Evolutionary conservation across 2,329 filamentous ascomycete genomes (phyloP), one percentile per base, ranked within the genome.

Genomic region (Kalaharituber pfeilii): DNA sequence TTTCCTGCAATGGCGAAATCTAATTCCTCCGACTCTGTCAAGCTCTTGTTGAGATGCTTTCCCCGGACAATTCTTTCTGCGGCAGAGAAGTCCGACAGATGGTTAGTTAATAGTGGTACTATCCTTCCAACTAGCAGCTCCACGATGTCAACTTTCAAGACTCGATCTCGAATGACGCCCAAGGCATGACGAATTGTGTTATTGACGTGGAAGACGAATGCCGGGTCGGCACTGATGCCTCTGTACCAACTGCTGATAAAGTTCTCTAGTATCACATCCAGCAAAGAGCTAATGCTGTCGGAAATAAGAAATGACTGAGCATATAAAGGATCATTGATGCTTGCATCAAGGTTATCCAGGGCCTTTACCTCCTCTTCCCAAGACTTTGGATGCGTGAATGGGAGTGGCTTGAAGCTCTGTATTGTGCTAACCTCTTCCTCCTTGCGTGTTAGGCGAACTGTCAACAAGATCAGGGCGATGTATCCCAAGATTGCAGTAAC

Each of bases 21-120:
- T 63, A 98, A 73, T 73, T 98, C 91, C 66, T 95, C 89, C 0
- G 88, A 94, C 69, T 98, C 91, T 2, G 93, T 96, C 53, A 98
- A 81, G 60, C 82, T 87, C 52, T 86, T 80, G 62, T 87, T 91
- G 54, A 96, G 72, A 68, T 94, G 86, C 66, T 81, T 84, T 11
- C 93, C 93, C 53, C 89, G 78, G 9, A 98, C 85, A 7, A 80
- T 77, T 55, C 83, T 78, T 70, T 98, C 91, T 0, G 91, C 91
- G 60, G 91, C 81, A 67, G 88, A 86, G 63, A 94, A 94, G 61
- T 94, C 86, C 61, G 79, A 84, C 63, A 98, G 79, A 68, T 98
- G 91, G 8, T 79, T 75, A 27, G 89, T 96, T 61, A 98, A 67
- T 56, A 96, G 80, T 11, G 93, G 93, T 36, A 95, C 81, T 49